A percentile compares a stretch with the other conserved stretches of the same genome.
Evolutionary conservation across 2,329 filamentous ascomycete species (phyloP).

Genomic region (Fusarium clavum): DNA sequence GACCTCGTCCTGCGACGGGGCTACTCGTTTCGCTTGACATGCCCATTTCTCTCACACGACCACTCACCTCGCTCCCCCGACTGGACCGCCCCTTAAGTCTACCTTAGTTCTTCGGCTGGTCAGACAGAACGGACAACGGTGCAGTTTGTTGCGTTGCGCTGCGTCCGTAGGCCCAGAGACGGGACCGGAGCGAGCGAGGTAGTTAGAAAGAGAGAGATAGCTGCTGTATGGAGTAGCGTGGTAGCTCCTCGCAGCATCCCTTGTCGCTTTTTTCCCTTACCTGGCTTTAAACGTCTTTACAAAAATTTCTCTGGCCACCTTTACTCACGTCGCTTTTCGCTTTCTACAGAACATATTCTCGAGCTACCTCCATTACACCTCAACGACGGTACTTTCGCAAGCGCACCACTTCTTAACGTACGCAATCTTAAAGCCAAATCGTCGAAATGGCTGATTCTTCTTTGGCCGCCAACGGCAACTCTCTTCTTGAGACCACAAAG

Average conservation of each 20-base stretch:
- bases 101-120: constrained; percentile 23
- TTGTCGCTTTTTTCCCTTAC: constrained; percentile 26
- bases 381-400: constrained; percentile 22
- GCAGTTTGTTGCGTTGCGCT: constrained; percentile 13
- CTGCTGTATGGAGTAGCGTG: neutral
- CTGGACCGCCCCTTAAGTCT: constrained; percentile 41
- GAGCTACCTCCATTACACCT: constrained; percentile 23
- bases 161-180: constrained; percentile 26
- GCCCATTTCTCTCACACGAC: constrained; percentile 43
- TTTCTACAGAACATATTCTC: constrained; percentile 34
- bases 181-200: constrained; percentile 26
- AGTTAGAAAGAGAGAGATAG: constrained; percentile 23
- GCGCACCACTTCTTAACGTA: constrained; percentile 17
- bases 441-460: constrained; percentile 47
- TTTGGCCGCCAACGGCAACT: constrained; percentile 59
- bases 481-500: constrained; percentile 61
- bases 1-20: constrained; percentile 30
- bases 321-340: constrained; percentile 42
- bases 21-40: constrained; percentile 43
- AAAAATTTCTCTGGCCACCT: constrained; percentile 46
- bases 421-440: constrained; percentile 41
- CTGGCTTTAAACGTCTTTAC: constrained; percentile 28
- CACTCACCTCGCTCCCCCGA: constrained; percentile 23
- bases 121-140: constrained; percentile 14
- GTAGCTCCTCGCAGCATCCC: constrained; percentile 27